Conservation (phyloP, 495 filamentous ascomycete genomes). For the Immersiella caudata region DNA sequence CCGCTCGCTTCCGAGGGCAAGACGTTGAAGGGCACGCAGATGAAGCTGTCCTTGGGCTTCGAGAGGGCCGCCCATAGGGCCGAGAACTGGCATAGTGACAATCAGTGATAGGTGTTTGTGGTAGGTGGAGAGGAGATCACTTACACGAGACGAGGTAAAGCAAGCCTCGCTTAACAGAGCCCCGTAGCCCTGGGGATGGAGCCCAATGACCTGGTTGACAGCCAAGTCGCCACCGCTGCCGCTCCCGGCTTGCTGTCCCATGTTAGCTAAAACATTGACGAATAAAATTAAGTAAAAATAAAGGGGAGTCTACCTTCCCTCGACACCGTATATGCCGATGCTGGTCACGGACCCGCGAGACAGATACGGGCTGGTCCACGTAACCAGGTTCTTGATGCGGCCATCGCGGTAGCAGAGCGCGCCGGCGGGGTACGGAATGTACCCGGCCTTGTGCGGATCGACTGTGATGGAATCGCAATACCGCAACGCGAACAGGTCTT, state of each 20-base stretch:
- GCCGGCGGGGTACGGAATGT: conserved; percentile 54
- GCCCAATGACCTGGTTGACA: conserved; percentile 47
- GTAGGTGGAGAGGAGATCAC: background rate
- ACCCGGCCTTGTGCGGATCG: conserved; percentile 54
- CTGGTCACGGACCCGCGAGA: conserved; percentile 36
- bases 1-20: conserved; percentile 41
- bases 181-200: conserved; percentile 43
- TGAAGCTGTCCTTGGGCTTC: conserved; percentile 34
- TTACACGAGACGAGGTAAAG: conserved; percentile 42
- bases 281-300: no score
- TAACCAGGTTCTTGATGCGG: conserved; percentile 49
- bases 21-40: conserved; percentile 48
- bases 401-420: conserved; percentile 50
- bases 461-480: conserved; percentile 50
- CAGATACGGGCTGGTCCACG: conserved; percentile 51
- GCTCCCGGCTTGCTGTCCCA: conserved; percentile 48
- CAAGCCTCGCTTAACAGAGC: conserved; percentile 43
- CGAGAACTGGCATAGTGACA: conserved; percentile 44
- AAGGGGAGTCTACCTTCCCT: conserved; percentile 53
- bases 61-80: conserved; percentile 48
- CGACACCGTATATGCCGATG: conserved; percentile 48
- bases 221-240: conserved; percentile 46
- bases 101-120: no score
- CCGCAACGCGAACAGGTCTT: conserved; percentile 40
- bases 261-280: no score